Percentiles rank a stretch among this genome's conserved stretches.
phyloP scores from a whole-genome alignment of 2,329 filamentous ascomycete species.

The Aspergillus floridensis region DNA sequence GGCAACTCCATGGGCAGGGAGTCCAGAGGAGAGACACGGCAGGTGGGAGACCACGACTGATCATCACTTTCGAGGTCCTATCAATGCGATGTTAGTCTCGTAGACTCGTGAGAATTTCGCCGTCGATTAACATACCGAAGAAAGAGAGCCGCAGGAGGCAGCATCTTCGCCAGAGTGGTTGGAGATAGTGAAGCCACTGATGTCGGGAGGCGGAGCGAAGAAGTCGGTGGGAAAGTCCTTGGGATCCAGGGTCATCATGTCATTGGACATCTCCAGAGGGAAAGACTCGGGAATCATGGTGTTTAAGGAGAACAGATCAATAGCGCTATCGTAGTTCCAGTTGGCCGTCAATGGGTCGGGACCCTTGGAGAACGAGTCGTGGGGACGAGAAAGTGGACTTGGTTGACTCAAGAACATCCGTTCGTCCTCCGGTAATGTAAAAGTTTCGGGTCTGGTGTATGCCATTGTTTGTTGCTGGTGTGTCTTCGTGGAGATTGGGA shows the following conservation, averaged over 20 bases:
- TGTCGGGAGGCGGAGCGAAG: constrained; percentile 28
- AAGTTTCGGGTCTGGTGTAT: constrained; percentile 12
- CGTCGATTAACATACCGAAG: constrained; percentile 18
- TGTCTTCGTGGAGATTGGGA: neutral
- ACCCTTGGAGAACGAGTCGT: constrained; percentile 15
- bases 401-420: constrained; percentile 16
- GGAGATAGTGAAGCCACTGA: constrained; percentile 34
- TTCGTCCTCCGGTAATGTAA: constrained; percentile 14
- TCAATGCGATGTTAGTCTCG: neutral
- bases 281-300: constrained; percentile 31
- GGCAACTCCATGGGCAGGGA: constrained; percentile 12
- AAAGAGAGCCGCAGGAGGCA: constrained; percentile 23
- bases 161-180: constrained; percentile 28
- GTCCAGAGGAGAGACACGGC: constrained; percentile 20
- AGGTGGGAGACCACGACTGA: constrained; percentile 30
- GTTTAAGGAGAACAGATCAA: constrained; percentile 35
- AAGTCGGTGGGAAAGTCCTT: constrained; percentile 33
- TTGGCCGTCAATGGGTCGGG: constrained; percentile 37
- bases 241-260: constrained; percentile 27
- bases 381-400: constrained; percentile 12
- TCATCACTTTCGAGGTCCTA: constrained; percentile 38
- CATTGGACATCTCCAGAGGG: constrained; percentile 31
- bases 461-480: constrained; percentile 10
- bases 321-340: constrained; percentile 36
- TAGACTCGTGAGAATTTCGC: neutral